Evolutionary conservation across 2,329 filamentous ascomycete genomes (phyloP), one percentile per base, ranked within the genome.

Genomic region (Microdochium paspali): DNA sequence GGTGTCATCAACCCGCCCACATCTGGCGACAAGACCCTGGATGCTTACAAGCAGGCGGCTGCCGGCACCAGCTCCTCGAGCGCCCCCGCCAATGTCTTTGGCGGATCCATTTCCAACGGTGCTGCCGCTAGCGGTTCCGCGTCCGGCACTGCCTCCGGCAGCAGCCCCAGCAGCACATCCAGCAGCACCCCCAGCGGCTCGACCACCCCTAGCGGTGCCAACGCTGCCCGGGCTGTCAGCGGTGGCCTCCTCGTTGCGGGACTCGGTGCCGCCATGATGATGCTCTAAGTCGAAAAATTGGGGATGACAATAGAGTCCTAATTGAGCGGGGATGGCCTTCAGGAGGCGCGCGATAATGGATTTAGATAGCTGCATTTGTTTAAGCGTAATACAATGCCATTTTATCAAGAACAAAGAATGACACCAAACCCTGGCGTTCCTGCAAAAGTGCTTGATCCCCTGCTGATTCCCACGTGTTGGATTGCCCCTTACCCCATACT

Each of bases 1-100:
- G 75, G 75, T 46, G 76, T 76, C 46, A 73, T 77, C 59, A 83
- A 74, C 66, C 15, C 35, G 13, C 35, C 35, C 12, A 18, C 35
- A 5, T 20, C 18, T n/a, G 35, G 35, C 26, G 7, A 7, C 35
- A 40, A 40, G n/a, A 40, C 35, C 4, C 10, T 40, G 6, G 35
- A 15, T 3, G 12, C 35, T 3, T 40, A 40, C 35, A 40, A 40
- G 35, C 10, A n/a, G 15, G 35, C 15, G 35, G 35, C 35, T 12
- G 35, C 10, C 13, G 12, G 12, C 4, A 7, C 35, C n/a, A 40
- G 35, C 35, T 7, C 6, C 35, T 40, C 35, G 18, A 20, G 12
- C 35, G 23, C 35, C 18, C 35, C 35, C 6, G 4, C 35, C 18
- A 5, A 3, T 20, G 35, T 40, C 15, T 40, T 40, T 40, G 35